These are phyloP conservation scores for Phytophthora colocasiae DNA, from an alignment of 352 stramenopile species.

Conservation along the genomic window DNA sequence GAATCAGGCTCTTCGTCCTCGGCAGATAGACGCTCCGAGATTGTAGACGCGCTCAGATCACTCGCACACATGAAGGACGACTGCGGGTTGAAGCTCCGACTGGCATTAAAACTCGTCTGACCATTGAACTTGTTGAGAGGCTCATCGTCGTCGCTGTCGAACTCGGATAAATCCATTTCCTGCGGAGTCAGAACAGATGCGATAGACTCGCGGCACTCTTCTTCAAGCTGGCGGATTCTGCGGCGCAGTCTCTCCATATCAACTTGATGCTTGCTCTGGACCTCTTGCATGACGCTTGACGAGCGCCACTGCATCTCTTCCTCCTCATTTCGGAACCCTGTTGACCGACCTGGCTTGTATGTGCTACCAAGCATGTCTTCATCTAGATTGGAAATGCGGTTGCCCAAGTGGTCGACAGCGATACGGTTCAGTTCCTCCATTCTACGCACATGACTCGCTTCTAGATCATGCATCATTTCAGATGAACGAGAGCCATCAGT, in stretches of 20 bases:
- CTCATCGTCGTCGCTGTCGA: slow-evolving; percentile 39
- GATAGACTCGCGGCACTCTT: slow-evolving; percentile 66
- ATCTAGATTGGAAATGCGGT: slow-evolving; percentile 53
- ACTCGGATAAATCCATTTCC: slow-evolving; percentile 53
- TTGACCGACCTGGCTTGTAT: slow-evolving; percentile 26
- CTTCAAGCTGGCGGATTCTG: slow-evolving; percentile 53
- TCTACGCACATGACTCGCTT: slow-evolving; percentile 53
- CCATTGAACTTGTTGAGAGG: slow-evolving; percentile 13
- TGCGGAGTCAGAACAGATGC: slow-evolving; percentile 56
- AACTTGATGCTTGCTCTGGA: slow-evolving; percentile 47
- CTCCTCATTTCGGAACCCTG: slow-evolving; percentile 20
- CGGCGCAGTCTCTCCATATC: slow-evolving; percentile 56
- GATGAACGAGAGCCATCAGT: slow-evolving; percentile 35
- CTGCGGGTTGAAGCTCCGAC: slow-evolving; percentile 27
- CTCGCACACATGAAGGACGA: slow-evolving; percentile 29
- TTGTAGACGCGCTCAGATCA: slow-evolving; percentile 37
- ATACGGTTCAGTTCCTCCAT: slow-evolving; percentile 69
- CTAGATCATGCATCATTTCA: slow-evolving; percentile 47
- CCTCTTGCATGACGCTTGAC: slow-evolving; percentile 54
- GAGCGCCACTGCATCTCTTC: slow-evolving; percentile 47
- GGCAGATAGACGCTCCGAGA: slow-evolving; percentile 34
- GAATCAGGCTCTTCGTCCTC: slow-evolving; percentile 42
- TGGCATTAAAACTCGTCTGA: slow-evolving; percentile 2
- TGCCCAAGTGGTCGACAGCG: slow-evolving; percentile 51
- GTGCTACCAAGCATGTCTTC: slow-evolving; percentile 37